Evolutionary conservation across 148 eudicot species (phyloP).

Genomic region (Suaeda aralocaspica): DNA sequence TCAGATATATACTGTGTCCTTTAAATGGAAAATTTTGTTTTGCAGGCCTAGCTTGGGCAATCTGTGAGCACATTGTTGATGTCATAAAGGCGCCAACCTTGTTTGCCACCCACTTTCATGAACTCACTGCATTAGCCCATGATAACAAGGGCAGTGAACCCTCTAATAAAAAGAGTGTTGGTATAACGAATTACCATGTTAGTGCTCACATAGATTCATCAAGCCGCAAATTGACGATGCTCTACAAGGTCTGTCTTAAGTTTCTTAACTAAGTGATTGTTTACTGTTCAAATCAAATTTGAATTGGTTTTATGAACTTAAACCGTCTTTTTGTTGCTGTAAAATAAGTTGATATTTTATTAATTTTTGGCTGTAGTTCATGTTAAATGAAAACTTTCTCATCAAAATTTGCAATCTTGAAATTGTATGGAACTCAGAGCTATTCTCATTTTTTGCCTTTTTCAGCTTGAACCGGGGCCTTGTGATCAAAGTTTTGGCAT

Average conservation of each 20-base stretch:
- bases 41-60: conserved; percentile 98
- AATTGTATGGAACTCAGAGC: neutral
- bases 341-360: too few relatives aligned
- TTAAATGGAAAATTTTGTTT: neutral
- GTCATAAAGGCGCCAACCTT: conserved; percentile 90
- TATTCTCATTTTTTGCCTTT: conserved; percentile 2
- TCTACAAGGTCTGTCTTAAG: conserved; percentile 62
- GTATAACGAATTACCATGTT: conserved; percentile 87
- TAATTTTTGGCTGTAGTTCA: too few relatives aligned
- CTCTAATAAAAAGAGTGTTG: conserved; percentile 43
- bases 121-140: conserved; percentile 83
- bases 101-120: conserved; percentile 99
- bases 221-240: conserved; percentile 94
- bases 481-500: conserved; percentile 99
- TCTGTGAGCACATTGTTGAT: conserved; percentile 90
- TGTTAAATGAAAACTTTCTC: too few relatives aligned
- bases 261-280: neutral
- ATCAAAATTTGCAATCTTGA: too few relatives aligned
- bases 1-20: neutral
- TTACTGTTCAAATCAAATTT: neutral
- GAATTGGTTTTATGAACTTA: neutral
- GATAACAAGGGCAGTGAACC: conserved; percentile 40
- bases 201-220: conserved; percentile 95
- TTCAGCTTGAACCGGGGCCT: conserved; percentile 92
- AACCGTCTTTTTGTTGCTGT: too few relatives aligned